A percentile compares a stretch with the other conserved stretches of the same genome.
Conservation (phyloP, 768 basidiomycete species). For the Fomitopsis pulvina region DNA sequence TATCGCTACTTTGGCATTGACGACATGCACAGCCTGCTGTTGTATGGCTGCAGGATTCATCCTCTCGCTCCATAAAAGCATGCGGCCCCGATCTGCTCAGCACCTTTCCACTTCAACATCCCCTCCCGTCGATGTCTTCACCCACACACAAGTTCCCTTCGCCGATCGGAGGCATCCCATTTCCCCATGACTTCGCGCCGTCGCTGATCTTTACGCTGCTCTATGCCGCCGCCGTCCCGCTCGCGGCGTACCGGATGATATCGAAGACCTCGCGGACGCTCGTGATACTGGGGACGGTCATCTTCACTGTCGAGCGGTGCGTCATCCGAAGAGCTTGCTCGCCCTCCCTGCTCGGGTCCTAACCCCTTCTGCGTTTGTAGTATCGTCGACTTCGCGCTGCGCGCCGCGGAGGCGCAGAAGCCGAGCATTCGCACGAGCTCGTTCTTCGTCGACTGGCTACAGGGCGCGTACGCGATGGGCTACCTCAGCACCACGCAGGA, state of each 20-base stretch:
- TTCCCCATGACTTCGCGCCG: conserved; percentile 31
- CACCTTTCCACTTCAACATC: too few species aligned
- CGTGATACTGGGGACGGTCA: conserved; percentile 27
- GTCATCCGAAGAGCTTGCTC: background rate
- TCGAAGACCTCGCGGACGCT: conserved; percentile 29
- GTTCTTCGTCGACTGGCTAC: conserved; percentile 14
- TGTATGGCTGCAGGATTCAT: too few species aligned
- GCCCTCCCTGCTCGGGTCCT: background rate
- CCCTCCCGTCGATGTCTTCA: too few species aligned
- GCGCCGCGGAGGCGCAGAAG: conserved; percentile 16
- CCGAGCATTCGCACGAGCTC: conserved; percentile 8
- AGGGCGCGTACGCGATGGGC: conserved; percentile 11
- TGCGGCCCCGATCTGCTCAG: too few species aligned
- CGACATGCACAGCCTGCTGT: too few species aligned
- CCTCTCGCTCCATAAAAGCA: too few species aligned
- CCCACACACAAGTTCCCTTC: too few species aligned
- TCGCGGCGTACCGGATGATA: conserved; percentile 29
- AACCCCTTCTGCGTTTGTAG: too few species aligned
- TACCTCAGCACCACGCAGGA: conserved; percentile 11
- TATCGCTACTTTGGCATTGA: too few species aligned
- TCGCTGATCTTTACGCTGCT: conserved; percentile 34
- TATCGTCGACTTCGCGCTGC: conserved; percentile 15
- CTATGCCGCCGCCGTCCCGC: conserved; percentile 31
- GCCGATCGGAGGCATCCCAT: background rate
- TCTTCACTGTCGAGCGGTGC: conserved; percentile 34